Conservation (phyloP, 2,329 filamentous ascomycete species). For the Hymenoscyphus scutula region DNA sequence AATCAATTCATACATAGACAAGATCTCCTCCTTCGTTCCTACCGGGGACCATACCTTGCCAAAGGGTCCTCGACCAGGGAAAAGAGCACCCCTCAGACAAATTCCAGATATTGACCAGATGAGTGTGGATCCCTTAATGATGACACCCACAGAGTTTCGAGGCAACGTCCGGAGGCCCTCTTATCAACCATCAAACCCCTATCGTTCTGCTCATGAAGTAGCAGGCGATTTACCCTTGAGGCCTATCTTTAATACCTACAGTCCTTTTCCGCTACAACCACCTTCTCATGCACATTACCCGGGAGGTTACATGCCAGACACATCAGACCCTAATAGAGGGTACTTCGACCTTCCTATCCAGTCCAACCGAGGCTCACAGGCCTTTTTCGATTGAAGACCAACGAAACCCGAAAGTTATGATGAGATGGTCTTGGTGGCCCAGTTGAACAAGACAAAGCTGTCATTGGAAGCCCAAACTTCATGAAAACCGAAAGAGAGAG, state of each 20-base stretch:
- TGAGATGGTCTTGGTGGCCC: too few species aligned
- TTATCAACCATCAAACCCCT: constrained; percentile 16
- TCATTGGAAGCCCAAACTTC: too few species aligned
- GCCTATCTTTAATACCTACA: constrained; percentile 14
- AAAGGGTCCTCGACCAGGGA: constrained; percentile 11
- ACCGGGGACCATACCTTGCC: too few species aligned
- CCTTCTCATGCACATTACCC: constrained; percentile 21
- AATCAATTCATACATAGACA: too few species aligned
- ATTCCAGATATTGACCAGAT: constrained; percentile 26
- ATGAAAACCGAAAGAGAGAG: too few species aligned
- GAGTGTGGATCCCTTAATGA: constrained; percentile 34
- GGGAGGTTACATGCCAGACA: constrained; percentile 25
- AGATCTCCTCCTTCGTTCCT: too few species aligned
- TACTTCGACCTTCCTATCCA: constrained; percentile 26
- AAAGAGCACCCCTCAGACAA: constrained; percentile 4
- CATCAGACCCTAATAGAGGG: constrained; percentile 20
- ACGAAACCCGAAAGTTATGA: too few species aligned
- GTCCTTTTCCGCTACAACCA: constrained; percentile 22
- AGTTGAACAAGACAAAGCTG: too few species aligned
- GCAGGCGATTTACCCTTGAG: constrained; percentile 26
- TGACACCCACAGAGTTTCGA: constrained; percentile 23
- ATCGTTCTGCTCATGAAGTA: constrained; percentile 20
- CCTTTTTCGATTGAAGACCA: constrained; percentile 18
- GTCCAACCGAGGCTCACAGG: constrained; percentile 18
- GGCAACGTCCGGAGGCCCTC: constrained; percentile 21